Evolutionary conservation across 306 rosid genomes (phyloP).

Genomic region (Alnus glutinosa): DNA sequence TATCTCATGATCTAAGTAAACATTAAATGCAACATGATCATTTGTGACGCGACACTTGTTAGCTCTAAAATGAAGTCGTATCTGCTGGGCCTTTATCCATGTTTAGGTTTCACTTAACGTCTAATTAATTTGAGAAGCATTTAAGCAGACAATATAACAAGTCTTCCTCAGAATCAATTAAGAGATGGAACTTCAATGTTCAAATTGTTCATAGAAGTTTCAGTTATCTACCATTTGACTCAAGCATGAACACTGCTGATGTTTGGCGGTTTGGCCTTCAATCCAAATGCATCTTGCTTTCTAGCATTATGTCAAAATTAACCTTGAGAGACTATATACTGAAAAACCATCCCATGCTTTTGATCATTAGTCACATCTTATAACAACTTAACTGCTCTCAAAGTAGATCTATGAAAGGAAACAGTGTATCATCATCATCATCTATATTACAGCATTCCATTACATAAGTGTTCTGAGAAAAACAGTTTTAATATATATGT

Average conservation of each 20-base stretch:
- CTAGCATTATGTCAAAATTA: not conserved
- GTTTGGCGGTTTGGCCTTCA: not conserved
- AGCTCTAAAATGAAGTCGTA: not conserved
- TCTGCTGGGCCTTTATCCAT: not conserved
- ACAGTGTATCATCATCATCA: not conserved
- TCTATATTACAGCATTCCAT: not conserved
- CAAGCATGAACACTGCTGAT: not conserved
- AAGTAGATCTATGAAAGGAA: not conserved
- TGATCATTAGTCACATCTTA: not conserved
- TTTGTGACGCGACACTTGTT: not conserved
- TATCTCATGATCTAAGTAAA: not conserved
- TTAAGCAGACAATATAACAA: not conserved
- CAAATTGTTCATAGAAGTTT: not conserved
- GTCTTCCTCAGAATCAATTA: conserved; percentile 2
- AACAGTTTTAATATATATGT: not conserved
- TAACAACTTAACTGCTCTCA: not conserved
- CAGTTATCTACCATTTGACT: not conserved
- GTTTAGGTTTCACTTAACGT: not conserved
- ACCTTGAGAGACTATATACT: not conserved
- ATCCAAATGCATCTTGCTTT: not conserved
- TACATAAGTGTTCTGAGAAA: not conserved
- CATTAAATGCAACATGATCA: not conserved
- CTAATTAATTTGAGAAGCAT: not conserved
- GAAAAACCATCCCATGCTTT: not conserved
- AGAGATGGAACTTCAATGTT: not conserved